Percentiles rank a stretch among this genome's conserved stretches.
Evolutionary conservation across 176 grass and related monocot species (phyloP).

Genomic region (Eleusine indica): DNA sequence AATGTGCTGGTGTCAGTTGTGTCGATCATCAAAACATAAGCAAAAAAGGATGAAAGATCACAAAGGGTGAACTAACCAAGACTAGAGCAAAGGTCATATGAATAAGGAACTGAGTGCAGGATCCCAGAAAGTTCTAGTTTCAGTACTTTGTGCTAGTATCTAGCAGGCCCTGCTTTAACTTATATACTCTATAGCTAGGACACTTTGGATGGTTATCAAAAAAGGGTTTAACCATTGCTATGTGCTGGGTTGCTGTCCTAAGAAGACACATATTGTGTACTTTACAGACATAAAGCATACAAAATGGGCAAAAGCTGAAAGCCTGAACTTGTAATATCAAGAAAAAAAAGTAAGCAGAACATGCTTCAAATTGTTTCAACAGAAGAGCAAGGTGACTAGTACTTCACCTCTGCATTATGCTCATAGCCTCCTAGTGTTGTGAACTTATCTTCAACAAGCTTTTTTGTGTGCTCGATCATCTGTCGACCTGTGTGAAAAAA

Average conservation of each 20-base stretch:
- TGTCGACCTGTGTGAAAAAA: constrained; percentile 74
- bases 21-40: constrained; percentile 16
- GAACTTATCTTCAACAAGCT: constrained; percentile 97
- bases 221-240: neutral
- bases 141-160: neutral
- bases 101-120: constrained; percentile 1
- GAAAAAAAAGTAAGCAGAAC: constrained; percentile 2
- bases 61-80: neutral
- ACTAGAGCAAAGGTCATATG: constrained; percentile 19
- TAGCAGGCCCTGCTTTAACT: neutral
- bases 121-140: neutral
- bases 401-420: constrained; percentile 90
- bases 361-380: constrained; percentile 18
- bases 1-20: neutral
- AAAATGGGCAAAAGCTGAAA: neutral
- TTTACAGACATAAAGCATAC: neutral
- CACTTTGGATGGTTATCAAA: neutral
- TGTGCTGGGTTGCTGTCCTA: neutral
- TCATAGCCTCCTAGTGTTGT: constrained; percentile 80
- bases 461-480: constrained; percentile 99
- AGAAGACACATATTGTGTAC: neutral
- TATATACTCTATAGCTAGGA: neutral
- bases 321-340: neutral
- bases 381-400: neutral
- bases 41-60: neutral